Evolutionary conservation across 805 yeast genomes (phyloP), one percentile per base, ranked within the genome.

Genomic region (Wickerhamomyces bovis): DNA sequence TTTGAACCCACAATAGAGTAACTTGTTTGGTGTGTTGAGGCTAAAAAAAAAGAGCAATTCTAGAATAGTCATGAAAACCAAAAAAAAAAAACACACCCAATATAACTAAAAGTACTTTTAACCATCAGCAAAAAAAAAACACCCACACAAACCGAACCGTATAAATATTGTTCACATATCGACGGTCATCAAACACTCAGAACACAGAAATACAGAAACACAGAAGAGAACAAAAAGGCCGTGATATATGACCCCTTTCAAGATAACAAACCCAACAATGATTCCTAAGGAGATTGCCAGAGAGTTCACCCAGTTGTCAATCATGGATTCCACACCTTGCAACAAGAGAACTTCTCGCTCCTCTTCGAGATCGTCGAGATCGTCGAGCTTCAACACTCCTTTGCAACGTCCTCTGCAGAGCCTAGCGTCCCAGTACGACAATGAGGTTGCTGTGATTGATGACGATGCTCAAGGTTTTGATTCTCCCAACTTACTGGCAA

Each of bases 401-500:
- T 39, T 13, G 18, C 45, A 25, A 16, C 47, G 20, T 18, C 50
- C 9, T 40, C 28, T 16, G 23, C 20, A 30, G 30, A 15, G 15
- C 35, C 8, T 18, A 12, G 10, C 9, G 30, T 25, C 39, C 5
- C n/a, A 42, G 3, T 38, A 44, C 13, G 42, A 43, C 15, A 26
- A 42, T n/a, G 61, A 58, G 25, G 48, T 49, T 25, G 58, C 58
- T 10, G 49, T 56, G 22, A 19, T 49, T 6, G 60, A 54, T 42
- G 61, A 56, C 41, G 36, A 33, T 33, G 20, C 20, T 2, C 36
- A 33, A 18, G 28, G 38, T 20, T 41, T 53, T 6, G 52, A 45
- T 2, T 56, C 61, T 2, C 63, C 63, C 7, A 51, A 44, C 12
- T 41, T 56, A 15, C 16, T 55, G n/a, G 62, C 63, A 0, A 57